Conservation (phyloP, 2,329 filamentous ascomycete genomes). For the Arthroderma sp. region DNA sequence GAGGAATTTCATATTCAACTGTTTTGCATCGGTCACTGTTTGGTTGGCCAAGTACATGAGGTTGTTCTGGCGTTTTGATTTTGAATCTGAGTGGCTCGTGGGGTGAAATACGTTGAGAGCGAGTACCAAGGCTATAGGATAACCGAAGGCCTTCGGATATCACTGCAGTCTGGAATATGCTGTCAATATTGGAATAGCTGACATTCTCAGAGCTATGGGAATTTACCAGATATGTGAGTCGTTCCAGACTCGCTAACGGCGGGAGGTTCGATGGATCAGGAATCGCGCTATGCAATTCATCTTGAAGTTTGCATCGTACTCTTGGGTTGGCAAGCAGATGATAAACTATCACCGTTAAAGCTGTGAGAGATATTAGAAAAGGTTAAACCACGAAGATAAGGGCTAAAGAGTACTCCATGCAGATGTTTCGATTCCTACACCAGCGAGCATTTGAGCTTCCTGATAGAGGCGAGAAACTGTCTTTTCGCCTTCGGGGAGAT, state of each 20-base stretch:
- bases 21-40: not conserved
- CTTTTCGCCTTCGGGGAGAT: conserved; percentile 26
- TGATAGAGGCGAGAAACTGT: conserved; percentile 19
- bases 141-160: conserved; percentile 6
- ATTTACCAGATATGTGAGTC: conserved; percentile 7
- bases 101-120: conserved; percentile 5
- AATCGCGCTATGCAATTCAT: conserved; percentile 3
- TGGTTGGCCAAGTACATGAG: too few relatives aligned
- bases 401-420: not conserved
- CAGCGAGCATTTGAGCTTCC: conserved; percentile 19
- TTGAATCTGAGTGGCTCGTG: not conserved
- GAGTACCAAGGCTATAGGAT: conserved; percentile 4
- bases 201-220: not conserved
- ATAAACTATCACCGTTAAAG: conserved; percentile 1
- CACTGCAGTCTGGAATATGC: conserved; percentile 5
- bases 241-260: conserved; percentile 2
- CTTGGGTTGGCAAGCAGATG: conserved; percentile 3
- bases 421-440: conserved; percentile 24
- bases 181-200: not conserved
- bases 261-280: conserved; percentile 3
- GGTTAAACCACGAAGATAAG: not conserved
- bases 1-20: conserved; percentile 5
- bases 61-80: not conserved
- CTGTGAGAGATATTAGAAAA: not conserved
- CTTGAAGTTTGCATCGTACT: not conserved